Evolutionary conservation across 1,139 yeast species (phyloP).

Genomic region (Taphrina deformans): DNA sequence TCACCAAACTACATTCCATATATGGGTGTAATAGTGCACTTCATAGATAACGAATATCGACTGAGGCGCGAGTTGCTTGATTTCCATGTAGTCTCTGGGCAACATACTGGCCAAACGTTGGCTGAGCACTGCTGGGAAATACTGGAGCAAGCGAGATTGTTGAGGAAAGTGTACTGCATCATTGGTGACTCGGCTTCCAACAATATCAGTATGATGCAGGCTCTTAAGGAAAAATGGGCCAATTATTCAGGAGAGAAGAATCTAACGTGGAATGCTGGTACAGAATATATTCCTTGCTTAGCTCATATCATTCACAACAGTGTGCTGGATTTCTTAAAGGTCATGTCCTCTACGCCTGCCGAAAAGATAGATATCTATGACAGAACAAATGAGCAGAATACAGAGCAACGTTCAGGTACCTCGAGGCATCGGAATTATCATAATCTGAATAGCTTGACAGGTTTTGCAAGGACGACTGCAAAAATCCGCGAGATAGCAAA

Average conservation of each 20-base stretch:
- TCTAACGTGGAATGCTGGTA: not conserved
- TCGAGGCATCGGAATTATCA: too few relatives aligned
- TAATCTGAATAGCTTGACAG: too few relatives aligned
- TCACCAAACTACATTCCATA: not conserved
- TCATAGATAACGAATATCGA: not conserved
- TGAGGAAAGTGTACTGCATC: not conserved
- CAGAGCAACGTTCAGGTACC: too few relatives aligned
- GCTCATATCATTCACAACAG: not conserved
- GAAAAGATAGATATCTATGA: not conserved
- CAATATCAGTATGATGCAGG: not conserved
- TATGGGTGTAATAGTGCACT: not conserved
- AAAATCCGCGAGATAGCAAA: not conserved
- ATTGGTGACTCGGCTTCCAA: not conserved
- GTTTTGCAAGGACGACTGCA: not conserved
- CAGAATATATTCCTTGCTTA: not conserved
- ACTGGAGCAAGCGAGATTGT: not conserved
- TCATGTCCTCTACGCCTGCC: not conserved
- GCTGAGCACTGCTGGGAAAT: not conserved
- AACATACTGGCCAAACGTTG: not conserved
- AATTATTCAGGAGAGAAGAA: too few relatives aligned
- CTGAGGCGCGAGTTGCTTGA: not conserved
- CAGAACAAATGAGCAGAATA: too few relatives aligned
- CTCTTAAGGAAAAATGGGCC: not conserved
- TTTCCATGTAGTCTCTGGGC: not conserved
- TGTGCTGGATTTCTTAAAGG: not conserved